A percentile compares a stretch with the other conserved stretches of the same genome.
These are phyloP conservation scores for Panellus pusillus DNA, from an alignment of 768 basidiomycete species.

Conservation along the genomic window DNA sequence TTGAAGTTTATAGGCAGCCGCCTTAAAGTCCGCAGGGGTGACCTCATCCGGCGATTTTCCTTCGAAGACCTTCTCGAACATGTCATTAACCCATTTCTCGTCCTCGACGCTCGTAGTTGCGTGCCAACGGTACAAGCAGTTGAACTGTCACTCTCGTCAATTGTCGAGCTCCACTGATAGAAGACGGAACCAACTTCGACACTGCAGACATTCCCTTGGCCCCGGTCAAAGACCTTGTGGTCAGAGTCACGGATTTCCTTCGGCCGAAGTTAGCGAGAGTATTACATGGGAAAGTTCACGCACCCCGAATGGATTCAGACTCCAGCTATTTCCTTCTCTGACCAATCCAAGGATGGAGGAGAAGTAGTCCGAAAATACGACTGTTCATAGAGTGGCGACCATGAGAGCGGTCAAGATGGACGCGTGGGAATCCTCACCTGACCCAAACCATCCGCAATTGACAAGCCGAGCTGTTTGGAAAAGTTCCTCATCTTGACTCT, in stretches of 20 bases:
- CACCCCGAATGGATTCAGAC: constrained; percentile 70
- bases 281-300: constrained; percentile 20
- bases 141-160: constrained; percentile 53
- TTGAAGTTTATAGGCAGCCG: constrained; percentile 39
- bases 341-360: constrained; percentile 78
- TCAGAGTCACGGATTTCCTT: constrained; percentile 67
- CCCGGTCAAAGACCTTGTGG: constrained; percentile 72
- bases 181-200: constrained; percentile 58
- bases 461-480: constrained; percentile 80
- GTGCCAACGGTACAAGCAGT: constrained; percentile 84
- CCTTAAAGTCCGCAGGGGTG: constrained; percentile 26
- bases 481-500: constrained; percentile 71
- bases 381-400: constrained; percentile 23
- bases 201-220: constrained; percentile 79
- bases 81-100: constrained; percentile 61
- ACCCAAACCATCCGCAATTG: constrained; percentile 80
- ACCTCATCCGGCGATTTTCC: constrained; percentile 51
- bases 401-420: neutral
- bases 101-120: constrained; percentile 74
- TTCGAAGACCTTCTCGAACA: constrained; percentile 55
- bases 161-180: neutral
- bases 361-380: constrained; percentile 85
- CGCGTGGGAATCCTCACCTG: constrained; percentile 31
- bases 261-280: neutral
- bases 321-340: constrained; percentile 75